A percentile compares a stretch with the other conserved stretches of the same genome.
Evolutionary conservation across 768 basidiomycete genomes (phyloP).

Genomic region (Leccinum barrowsii): DNA sequence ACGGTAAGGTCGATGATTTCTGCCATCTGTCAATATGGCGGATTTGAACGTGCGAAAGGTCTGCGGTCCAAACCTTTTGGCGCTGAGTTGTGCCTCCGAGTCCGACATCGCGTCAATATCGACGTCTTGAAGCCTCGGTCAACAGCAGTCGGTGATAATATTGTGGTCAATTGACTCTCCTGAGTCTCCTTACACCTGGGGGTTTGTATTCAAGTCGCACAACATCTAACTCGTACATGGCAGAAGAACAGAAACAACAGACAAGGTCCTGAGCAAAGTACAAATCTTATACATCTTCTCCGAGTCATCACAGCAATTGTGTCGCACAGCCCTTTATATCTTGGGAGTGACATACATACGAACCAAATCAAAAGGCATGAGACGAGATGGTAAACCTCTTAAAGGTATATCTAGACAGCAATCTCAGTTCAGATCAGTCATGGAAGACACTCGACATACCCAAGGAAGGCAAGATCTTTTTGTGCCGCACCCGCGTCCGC

Average conservation of each 20-base stretch:
- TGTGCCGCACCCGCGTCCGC: slow-evolving; percentile 39
- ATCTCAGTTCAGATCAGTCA: slow-evolving; percentile 1
- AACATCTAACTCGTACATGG: slow-evolving; percentile 1
- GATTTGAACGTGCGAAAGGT: background rate
- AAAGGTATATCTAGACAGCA: slow-evolving; percentile 62
- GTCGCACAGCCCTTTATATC: background rate
- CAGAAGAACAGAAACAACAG: background rate
- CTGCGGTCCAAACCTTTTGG: background rate
- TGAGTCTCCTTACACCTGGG: too few species aligned
- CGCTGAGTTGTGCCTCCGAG: background rate
- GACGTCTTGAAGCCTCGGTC: too few species aligned
- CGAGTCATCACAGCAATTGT: background rate
- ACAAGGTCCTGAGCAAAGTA: slow-evolving; percentile 1
- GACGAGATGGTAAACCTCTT: slow-evolving; percentile 70
- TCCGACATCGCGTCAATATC: too few species aligned
- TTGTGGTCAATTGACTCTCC: too few species aligned
- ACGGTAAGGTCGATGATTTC: slow-evolving; percentile 34
- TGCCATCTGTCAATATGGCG: slow-evolving; percentile 14
- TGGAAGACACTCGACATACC: slow-evolving; percentile 35
- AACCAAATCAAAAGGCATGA: slow-evolving; percentile 41
- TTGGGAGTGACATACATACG: background rate
- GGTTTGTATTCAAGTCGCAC: background rate
- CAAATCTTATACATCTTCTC: slow-evolving; percentile 1
- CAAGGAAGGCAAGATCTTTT: slow-evolving; percentile 66
- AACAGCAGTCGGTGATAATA: too few species aligned